These are phyloP conservation scores for Inga oerstediana DNA, from an alignment of 306 rosid genomes.

Conservation along the genomic window DNA sequence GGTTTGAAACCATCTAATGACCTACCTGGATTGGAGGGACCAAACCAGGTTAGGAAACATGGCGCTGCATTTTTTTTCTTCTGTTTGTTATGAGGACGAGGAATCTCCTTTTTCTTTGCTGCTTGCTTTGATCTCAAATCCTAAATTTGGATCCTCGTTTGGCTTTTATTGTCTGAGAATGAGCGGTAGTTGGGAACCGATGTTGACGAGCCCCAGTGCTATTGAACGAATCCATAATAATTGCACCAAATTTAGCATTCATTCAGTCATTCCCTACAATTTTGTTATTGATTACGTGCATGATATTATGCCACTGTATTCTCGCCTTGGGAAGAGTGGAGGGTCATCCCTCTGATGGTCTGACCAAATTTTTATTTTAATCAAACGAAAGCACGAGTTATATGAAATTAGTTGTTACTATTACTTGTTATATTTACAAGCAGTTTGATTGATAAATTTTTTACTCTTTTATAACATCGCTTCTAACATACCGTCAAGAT, in stretches of 20 bases:
- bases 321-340: not conserved
- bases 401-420: too few relatives aligned
- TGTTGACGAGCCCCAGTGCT: constrained; percentile 39
- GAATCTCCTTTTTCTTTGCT: not conserved
- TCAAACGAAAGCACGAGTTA: too few relatives aligned
- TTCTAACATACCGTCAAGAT: too few relatives aligned
- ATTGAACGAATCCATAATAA: constrained; percentile 27
- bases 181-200: constrained; percentile 25
- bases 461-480: too few relatives aligned
- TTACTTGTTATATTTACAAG: not conserved
- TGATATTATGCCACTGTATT: not conserved
- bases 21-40: constrained; percentile 49
- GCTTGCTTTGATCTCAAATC: not conserved
- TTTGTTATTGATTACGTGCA: not conserved
- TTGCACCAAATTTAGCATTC: constrained; percentile 5
- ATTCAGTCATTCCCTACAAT: not conserved
- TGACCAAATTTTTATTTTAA: too few relatives aligned
- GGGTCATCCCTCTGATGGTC: not conserved
- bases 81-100: not conserved
- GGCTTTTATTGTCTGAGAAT: not conserved
- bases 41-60: constrained; percentile 45
- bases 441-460: too few relatives aligned
- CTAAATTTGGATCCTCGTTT: constrained; percentile 3
- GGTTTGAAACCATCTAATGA: constrained; percentile 27
- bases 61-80: constrained; percentile 22